Percentiles rank a stretch among this genome's conserved stretches.
Conservation (phyloP, 1,139 yeast genomes). For the Suhomyces taliae region DNA sequence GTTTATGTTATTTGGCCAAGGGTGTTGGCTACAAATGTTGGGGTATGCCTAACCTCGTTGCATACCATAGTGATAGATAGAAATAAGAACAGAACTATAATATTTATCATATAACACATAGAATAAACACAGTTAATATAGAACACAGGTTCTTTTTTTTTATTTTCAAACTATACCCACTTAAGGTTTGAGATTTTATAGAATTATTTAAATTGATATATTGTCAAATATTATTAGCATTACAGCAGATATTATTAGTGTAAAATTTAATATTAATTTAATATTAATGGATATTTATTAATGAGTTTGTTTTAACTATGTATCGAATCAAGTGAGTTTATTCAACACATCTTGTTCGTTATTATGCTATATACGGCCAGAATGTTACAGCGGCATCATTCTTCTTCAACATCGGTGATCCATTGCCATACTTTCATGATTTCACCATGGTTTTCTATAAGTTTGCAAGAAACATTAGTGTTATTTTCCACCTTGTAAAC, state of each 20-base stretch:
- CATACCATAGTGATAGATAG: slow-evolving; percentile 17
- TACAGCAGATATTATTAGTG: too few relatives aligned
- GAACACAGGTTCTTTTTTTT: too few relatives aligned
- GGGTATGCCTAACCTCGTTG: slow-evolving; percentile 43
- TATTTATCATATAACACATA: too few relatives aligned
- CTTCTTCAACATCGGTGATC: slow-evolving; percentile 48
- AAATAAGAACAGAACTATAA: too few relatives aligned
- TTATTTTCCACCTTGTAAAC: slow-evolving; percentile 62
- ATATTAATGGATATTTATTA: too few relatives aligned
- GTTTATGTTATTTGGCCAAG: slow-evolving; percentile 49
- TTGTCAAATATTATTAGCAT: too few relatives aligned
- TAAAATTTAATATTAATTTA: too few relatives aligned
- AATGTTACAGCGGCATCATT: neutral
- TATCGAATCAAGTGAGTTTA: neutral
- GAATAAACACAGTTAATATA: too few relatives aligned
- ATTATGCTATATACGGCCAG: slow-evolving; percentile 1
- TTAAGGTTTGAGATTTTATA: too few relatives aligned
- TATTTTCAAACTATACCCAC: too few relatives aligned
- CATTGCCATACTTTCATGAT: slow-evolving; percentile 90
- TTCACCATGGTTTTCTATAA: slow-evolving; percentile 79
- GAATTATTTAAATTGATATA: too few relatives aligned
- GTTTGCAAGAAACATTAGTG: slow-evolving; percentile 57
- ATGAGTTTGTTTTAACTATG: neutral
- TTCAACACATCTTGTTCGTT: neutral
- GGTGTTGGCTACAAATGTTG: slow-evolving; percentile 45